Evolutionary conservation across 2,329 filamentous ascomycete genomes (phyloP), one percentile per base, ranked within the genome.

Genomic region (Alternaria conjuncta): DNA sequence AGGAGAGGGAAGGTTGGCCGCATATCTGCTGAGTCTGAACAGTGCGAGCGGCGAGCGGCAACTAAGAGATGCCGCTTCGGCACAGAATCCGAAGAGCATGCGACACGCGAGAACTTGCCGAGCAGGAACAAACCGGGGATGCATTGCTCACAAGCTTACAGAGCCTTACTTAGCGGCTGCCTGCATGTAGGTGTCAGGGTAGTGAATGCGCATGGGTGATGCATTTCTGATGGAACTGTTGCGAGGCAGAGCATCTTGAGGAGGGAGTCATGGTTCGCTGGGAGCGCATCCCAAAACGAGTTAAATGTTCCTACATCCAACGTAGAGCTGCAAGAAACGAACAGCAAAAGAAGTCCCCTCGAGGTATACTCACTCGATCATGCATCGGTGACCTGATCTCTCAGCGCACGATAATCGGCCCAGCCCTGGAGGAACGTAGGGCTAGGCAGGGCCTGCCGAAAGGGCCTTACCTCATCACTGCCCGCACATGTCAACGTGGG

Each of bases 61-160:
- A 60, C 56, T 64, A 57, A 46, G 43, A 66, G 70, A 75, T 73
- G 72, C 73, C 73, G 73, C 61, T 68, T 60, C 71, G 70, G 71
- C 73, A 57, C 30, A 55, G 55, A 57, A 63, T 55, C 68, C 67
- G 67, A 68, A 61, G 23, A 67, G 60, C 54, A 55, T 50, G 70
- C 71, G 67, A 65, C 63, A 49, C 56, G 61, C 64, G 65, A 59
- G 41, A 68, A 45, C 21, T 28, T 64, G 56, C 66, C 66, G 65
- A 60, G 61, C 60, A 51, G 61, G 62, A 61, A 61, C 41, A 61
- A 61, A 62, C 53, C 64, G 56, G 62, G 51, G 63, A 54, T 25
- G 46, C 43, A 28, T 60, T 61, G 72, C 65, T 69, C 58, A 69
- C 61, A 57, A 28, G 47, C 55, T 66, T 64, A 66, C 57, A 60